phyloP scores from a whole-genome alignment of 2,329 filamentous ascomycete species.

The Zelopaecilomyces penicillatus region DNA sequence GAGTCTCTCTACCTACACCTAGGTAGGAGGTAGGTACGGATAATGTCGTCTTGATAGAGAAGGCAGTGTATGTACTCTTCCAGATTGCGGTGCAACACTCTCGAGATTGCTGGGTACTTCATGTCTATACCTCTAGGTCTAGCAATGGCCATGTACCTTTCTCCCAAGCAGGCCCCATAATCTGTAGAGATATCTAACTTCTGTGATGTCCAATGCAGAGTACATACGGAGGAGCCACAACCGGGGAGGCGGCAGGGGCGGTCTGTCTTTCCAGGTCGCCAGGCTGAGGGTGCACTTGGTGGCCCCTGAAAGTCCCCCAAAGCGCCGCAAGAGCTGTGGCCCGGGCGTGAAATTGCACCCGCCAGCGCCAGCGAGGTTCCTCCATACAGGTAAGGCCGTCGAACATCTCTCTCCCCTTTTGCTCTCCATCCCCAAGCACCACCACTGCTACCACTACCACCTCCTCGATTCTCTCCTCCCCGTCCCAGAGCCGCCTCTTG shows the following conservation, averaged over 20 bases:
- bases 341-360: conserved; percentile 8
- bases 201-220: background rate
- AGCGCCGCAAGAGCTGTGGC: conserved; percentile 6
- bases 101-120: too few relatives aligned
- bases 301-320: conserved; percentile 6
- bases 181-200: too few relatives aligned
- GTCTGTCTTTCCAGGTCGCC: conserved; percentile 4
- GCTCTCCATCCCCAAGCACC: too few relatives aligned
- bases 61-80: too few relatives aligned
- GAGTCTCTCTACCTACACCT: too few relatives aligned
- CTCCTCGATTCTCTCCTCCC: conserved; percentile 6
- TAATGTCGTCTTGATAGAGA: too few relatives aligned
- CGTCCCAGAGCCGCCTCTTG: conserved; percentile 7
- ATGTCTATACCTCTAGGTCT: too few relatives aligned
- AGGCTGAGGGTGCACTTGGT: conserved; percentile 3
- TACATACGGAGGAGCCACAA: conserved; percentile 7
- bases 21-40: too few relatives aligned
- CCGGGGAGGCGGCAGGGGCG: conserved; percentile 9
- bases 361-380: conserved; percentile 6
- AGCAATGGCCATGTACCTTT: too few relatives aligned
- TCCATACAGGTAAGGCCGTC: background rate
- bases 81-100: too few relatives aligned
- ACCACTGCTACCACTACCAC: conserved; percentile 6
- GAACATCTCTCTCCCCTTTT: conserved; percentile 9
- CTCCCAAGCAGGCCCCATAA: too few relatives aligned